Evolutionary conservation across 164 flowering plant species (phyloP).

Genomic region (Magnolia kwangsiensis): DNA sequence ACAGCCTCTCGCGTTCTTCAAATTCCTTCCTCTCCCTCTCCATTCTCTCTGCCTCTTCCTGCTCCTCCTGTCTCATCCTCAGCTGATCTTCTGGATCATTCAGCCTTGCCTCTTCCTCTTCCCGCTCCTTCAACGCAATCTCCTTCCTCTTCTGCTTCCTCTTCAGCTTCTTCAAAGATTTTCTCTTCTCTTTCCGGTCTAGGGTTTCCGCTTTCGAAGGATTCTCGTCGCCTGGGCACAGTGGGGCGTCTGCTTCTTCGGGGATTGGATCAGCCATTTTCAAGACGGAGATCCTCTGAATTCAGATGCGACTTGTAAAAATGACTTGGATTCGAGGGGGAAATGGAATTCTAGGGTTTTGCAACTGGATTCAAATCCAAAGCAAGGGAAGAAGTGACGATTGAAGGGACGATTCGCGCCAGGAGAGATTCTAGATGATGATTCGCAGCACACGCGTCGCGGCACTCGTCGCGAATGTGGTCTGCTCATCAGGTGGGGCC

Average conservation of each 20-base stretch:
- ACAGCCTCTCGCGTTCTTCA: slow-evolving; percentile 77
- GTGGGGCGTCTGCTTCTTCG: not conserved
- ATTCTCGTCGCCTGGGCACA: not conserved
- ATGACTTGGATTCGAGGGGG: not conserved
- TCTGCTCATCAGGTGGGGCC: too few species aligned
- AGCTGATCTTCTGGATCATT: slow-evolving; percentile 71
- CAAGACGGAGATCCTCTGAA: not conserved
- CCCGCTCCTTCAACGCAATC: slow-evolving; percentile 50
- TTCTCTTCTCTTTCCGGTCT: slow-evolving; percentile 63
- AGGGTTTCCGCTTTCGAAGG: not conserved
- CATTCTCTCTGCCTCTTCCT: slow-evolving; percentile 50
- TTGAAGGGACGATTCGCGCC: too few species aligned
- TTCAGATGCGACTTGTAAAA: not conserved
- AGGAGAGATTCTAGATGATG: too few species aligned
- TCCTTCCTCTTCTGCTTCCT: slow-evolving; percentile 65
- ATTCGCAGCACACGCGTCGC: too few species aligned
- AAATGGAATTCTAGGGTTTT: not conserved
- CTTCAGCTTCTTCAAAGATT: slow-evolving; percentile 67
- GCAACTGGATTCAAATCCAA: too few species aligned
- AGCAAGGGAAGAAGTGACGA: too few species aligned
- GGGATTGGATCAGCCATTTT: slow-evolving; percentile 11
- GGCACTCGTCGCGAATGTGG: too few species aligned
- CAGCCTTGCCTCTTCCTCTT: slow-evolving; percentile 52
- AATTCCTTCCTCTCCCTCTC: slow-evolving; percentile 60
- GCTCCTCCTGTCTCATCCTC: slow-evolving; percentile 43